Evolutionary conservation across 371 early-diverging fungal species (phyloP).

Genomic region (Chytridiales sp.): DNA sequence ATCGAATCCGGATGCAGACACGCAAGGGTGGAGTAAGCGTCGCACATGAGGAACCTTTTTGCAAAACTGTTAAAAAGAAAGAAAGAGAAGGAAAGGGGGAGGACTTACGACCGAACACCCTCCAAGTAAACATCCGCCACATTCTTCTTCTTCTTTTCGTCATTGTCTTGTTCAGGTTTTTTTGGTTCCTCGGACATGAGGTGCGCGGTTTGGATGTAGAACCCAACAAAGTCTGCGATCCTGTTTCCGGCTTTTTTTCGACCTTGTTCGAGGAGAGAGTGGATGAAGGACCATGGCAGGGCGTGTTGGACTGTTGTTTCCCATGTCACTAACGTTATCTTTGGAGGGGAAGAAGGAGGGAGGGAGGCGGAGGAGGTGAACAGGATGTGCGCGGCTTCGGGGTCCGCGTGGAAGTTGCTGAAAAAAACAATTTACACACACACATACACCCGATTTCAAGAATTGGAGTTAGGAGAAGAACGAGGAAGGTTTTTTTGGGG

Average conservation of each 20-base stretch:
- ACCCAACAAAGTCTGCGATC: too few relatives aligned
- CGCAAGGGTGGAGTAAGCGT: slow-evolving; percentile 35
- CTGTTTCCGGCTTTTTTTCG: too few relatives aligned
- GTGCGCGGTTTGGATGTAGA: too few relatives aligned
- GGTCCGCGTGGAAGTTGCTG: slow-evolving; percentile 46
- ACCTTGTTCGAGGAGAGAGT: slow-evolving; percentile 22
- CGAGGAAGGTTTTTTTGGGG: not conserved
- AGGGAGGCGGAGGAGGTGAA: slow-evolving; percentile 29
- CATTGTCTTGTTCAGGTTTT: not conserved
- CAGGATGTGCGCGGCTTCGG: slow-evolving; percentile 48
- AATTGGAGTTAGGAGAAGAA: too few relatives aligned
- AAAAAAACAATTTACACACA: not conserved
- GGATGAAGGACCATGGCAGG: slow-evolving; percentile 38
- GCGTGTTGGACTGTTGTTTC: slow-evolving; percentile 45
- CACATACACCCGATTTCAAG: not conserved
- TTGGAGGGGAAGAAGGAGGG: not conserved
- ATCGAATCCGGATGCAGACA: slow-evolving; percentile 29
- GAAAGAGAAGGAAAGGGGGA: not conserved
- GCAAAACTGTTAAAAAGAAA: not conserved
- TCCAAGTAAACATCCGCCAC: not conserved
- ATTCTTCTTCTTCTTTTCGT: not conserved
- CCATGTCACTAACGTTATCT: slow-evolving; percentile 37
- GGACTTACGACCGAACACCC: not conserved
- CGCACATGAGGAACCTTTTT: slow-evolving; percentile 29
- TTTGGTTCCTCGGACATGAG: not conserved